Base-by-base conservation (phyloP, 2,329 filamentous ascomycete species). In the Stagonosporopsis tanaceti region DNA sequence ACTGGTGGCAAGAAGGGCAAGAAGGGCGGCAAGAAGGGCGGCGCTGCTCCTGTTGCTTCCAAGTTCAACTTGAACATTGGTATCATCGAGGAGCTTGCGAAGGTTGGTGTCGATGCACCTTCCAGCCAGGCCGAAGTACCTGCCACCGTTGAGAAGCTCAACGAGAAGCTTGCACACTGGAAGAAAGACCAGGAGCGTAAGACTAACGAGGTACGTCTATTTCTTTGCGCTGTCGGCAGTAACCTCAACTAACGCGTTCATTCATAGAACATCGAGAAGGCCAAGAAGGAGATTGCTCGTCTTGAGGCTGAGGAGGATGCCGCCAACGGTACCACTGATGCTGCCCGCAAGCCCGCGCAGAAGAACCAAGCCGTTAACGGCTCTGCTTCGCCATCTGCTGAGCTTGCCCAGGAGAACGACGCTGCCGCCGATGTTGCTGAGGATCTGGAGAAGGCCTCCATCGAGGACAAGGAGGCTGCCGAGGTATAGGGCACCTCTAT, bases 271-370 rank as follows among this genome's bases (percentile, higher is more conserved):
- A 89, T 98, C 60, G 91, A 92, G 63, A 97, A 97, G 80, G 95
- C 95, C 60, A 90, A 97, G 83, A 94, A 94, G 79, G 93, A 97
- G 78, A 96, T 99, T 62, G 92, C 93, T 75, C 88, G 89, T 67
- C 86, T 98, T 40, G 86, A 89, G 67, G 81, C 84, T 53, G 94
- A 97, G 75, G 87, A 88, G 78, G 70, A 79, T n/a, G 81, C 83
- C 58, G 70, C 75, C 57, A 77, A 81, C 61, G 79, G 81, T 54
- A 83, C 87, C 50, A 86, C 84, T 47, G 82, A 84, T 45, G 76
- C 76, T n/a, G 79, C 78, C 27, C 83, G 83, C 76, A 85, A 86
- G 75, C 79, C 80, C 20, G 79, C 82, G 1, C 69, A 79, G 55
- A 79, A 80, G 64, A 81, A 84, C 63, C 79, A 80, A 57, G 79